phyloP scores from a whole-genome alignment of 495 filamentous ascomycete genomes.

The Aspergillus egyptiacus region DNA sequence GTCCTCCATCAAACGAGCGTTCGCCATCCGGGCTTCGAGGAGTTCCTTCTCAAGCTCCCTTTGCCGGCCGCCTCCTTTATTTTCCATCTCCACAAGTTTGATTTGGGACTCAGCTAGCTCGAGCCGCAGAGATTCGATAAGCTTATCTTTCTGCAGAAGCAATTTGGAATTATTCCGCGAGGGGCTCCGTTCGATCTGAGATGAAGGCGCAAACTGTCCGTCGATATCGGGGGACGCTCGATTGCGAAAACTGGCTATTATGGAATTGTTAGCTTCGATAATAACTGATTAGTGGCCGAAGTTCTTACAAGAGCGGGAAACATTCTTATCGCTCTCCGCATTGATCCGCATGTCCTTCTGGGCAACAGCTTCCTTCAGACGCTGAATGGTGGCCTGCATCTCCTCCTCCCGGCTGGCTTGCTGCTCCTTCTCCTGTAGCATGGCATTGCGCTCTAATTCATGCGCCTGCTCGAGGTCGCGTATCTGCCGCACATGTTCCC shows the following conservation, averaged over 20 bases:
- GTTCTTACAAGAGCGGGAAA: conserved; percentile 66
- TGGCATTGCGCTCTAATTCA: conserved; percentile 79
- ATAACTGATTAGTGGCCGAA: not conserved
- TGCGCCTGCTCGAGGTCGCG: conserved; percentile 86
- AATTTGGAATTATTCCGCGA: conserved; percentile 82
- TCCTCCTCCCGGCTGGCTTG: conserved; percentile 78
- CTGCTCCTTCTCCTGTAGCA: conserved; percentile 87
- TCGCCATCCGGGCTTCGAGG: conserved; percentile 86
- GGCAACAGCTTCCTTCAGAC: conserved; percentile 79
- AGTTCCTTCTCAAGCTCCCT: conserved; percentile 83
- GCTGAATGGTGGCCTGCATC: conserved; percentile 78
- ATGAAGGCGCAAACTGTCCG: conserved; percentile 83
- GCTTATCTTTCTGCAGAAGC: conserved; percentile 86
- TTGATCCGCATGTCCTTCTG: conserved; percentile 58
- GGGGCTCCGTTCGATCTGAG: conserved; percentile 70
- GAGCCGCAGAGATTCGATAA: conserved; percentile 86
- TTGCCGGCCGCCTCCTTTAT: conserved; percentile 75
- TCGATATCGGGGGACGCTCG: conserved; percentile 45
- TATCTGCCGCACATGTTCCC: conserved; percentile 69
- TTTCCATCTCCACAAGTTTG: conserved; percentile 90
- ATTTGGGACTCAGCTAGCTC: conserved; percentile 94
- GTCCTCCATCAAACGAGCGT: conserved; percentile 94
- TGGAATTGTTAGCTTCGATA: conserved; percentile 26
- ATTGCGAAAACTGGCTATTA: conserved; percentile 51
- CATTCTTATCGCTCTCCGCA: conserved; percentile 56